A percentile compares a stretch with the other conserved stretches of the same genome.
Conservation (phyloP, 768 basidiomycete species). For the Cubamyces lactineus region DNA sequence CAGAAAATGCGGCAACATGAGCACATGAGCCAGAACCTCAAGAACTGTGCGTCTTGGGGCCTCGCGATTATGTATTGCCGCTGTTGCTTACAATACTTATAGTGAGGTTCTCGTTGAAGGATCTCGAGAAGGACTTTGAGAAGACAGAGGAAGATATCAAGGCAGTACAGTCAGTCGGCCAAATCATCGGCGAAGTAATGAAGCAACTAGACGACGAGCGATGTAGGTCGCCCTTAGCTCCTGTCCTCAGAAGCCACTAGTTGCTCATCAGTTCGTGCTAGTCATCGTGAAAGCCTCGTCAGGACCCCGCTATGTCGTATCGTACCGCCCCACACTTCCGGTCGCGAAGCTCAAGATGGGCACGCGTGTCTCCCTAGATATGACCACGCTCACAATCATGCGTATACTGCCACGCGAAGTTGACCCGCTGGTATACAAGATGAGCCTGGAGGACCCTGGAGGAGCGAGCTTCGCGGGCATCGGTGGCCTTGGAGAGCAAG, state of each 20-base stretch:
- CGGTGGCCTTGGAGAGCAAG: conserved; percentile 94
- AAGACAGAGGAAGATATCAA: conserved; percentile 99
- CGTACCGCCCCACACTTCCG: conserved; percentile 92
- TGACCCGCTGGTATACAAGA: conserved; percentile 98
- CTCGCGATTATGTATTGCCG: neutral
- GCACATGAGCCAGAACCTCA: conserved; percentile 81
- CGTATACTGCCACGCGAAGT: conserved; percentile 97
- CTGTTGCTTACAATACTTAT: conserved; percentile 3
- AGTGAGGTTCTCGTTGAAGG: conserved; percentile 93
- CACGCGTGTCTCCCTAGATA: conserved; percentile 95
- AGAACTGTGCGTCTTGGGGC: conserved; percentile 68
- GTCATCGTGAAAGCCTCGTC: conserved; percentile 99
- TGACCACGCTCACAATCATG: conserved; percentile 99
- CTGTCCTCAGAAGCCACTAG: neutral
- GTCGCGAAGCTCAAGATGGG: conserved; percentile 89
- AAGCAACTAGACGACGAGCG: conserved; percentile 98
- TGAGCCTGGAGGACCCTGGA: conserved; percentile 98
- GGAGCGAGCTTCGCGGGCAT: conserved; percentile 96
- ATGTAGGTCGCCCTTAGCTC: conserved; percentile 57
- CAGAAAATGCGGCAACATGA: conserved; percentile 97
- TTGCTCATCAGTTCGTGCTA: conserved; percentile 33
- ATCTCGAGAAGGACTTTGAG: conserved; percentile 84
- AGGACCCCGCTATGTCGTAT: conserved; percentile 97
- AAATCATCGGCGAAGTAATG: conserved; percentile 99
- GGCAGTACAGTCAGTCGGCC: conserved; percentile 97